Conservation (phyloP, 805 yeast genomes). For the Candida ortonii region DNA sequence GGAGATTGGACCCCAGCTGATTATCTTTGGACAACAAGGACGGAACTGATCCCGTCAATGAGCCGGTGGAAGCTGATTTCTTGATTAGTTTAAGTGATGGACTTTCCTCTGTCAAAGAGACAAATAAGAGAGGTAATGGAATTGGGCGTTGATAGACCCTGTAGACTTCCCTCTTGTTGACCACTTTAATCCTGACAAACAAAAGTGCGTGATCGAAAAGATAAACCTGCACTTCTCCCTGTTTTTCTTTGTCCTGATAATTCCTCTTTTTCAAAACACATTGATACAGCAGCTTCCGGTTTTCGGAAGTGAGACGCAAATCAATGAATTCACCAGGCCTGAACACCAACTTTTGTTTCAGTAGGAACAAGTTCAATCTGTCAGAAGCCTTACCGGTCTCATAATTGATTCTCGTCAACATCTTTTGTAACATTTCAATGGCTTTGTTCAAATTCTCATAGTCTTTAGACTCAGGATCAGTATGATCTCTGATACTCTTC, state of each 20-base stretch:
- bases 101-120: slow-evolving; percentile 74
- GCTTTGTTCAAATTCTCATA: slow-evolving; percentile 67
- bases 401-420: slow-evolving; percentile 72
- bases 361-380: slow-evolving; percentile 80
- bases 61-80: slow-evolving; percentile 38
- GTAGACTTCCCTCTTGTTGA: slow-evolving; percentile 86
- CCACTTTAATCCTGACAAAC: slow-evolving; percentile 80
- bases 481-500: slow-evolving; percentile 77
- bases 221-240: slow-evolving; percentile 81
- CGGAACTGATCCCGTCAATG: slow-evolving; percentile 30
- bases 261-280: slow-evolving; percentile 73
- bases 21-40: slow-evolving; percentile 26
- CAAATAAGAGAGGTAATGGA: slow-evolving; percentile 71
- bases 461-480: slow-evolving; percentile 75
- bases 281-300: slow-evolving; percentile 75
- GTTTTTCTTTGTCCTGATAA: slow-evolving; percentile 62
- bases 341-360: slow-evolving; percentile 80
- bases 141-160: slow-evolving; percentile 89
- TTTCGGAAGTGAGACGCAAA: slow-evolving; percentile 77
- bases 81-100: slow-evolving; percentile 53
- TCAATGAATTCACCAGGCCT: slow-evolving; percentile 83
- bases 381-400: slow-evolving; percentile 95
- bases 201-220: slow-evolving; percentile 84
- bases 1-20: slow-evolving; percentile 17
- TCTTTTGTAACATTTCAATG: slow-evolving; percentile 67